Base-by-base conservation (phyloP, 2,329 filamentous ascomycete genomes). In the Didymella lethalis region DNA sequence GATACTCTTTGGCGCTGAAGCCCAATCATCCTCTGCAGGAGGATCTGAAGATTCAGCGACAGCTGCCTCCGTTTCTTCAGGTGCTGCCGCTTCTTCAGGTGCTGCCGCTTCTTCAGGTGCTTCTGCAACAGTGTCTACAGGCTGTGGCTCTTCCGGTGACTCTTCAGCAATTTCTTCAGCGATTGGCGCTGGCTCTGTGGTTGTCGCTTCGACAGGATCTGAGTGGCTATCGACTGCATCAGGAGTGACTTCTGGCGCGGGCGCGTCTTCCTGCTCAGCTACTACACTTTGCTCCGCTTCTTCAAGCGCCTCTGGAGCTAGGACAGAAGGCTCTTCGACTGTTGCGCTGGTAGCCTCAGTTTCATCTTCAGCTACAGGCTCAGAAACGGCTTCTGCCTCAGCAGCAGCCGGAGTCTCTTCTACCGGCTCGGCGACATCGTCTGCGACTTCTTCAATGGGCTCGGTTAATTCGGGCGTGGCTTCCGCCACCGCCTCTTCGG, bases 1-100 rank as follows among this genome's bases (percentile, higher is more conserved):
- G 18, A 50, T 41, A 20, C 54, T 59, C 28, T 54, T 50, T 18
- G 56, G 34, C 6, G 38, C 29, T 14, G 56, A n/a, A 25, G 56
- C 56, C 50, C 46, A 47, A 3, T 54, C 50, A 26, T 54, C 56
- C 10, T 51, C 50, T 32, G 29, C 25, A 25, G 34, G 8, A n/a
- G 40, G 8, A 18, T 44, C 50, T 38, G 49, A 23, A 29, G 34
- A 20, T 23, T 54, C 50, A 45, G 34, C 20, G 11, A 20, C 28
- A 26, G 23, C 18, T 41, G 25, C 11, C 26, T 53, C 45, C 14
- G 38, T 10, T 18, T 38, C n/a, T 20, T 5, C 55, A 40, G 41
- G n/a, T 18, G 48, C n/a, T 44, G 31, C 29, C 11, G 34, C 28
- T 20, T 49, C 32, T 12, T 5, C 16, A 10, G 56, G 44, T 7